Percentiles rank a stretch among this genome's conserved stretches.
These are phyloP conservation scores for Picochlorum sp. DNA, from an alignment of 139 green algal genomes.

Conservation along the genomic window DNA sequence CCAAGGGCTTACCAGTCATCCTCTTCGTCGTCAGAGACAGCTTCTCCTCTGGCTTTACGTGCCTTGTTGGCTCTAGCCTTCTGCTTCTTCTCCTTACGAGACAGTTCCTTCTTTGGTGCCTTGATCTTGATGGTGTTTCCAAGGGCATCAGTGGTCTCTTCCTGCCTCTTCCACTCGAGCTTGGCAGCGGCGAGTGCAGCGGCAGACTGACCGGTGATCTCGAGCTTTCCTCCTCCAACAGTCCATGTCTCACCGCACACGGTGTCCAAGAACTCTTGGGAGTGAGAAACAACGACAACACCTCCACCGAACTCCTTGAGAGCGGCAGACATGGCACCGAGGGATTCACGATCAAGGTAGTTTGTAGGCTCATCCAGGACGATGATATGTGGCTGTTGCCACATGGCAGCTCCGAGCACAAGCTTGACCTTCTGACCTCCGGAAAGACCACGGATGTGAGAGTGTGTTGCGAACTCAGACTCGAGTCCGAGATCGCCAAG, in stretches of 20 bases:
- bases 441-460: conserved; percentile 75
- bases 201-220: conserved; percentile 36
- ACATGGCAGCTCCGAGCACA: conserved; percentile 73
- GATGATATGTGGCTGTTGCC: conserved; percentile 74
- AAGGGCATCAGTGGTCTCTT: conserved; percentile 76
- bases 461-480: conserved; percentile 81
- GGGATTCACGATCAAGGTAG: conserved; percentile 81
- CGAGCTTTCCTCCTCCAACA: conserved; percentile 64
- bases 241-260: conserved; percentile 81
- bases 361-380: conserved; percentile 88
- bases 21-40: conserved; percentile 62
- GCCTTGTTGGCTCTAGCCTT: conserved; percentile 50
- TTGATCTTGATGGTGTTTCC: conserved; percentile 86
- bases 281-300: conserved; percentile 83
- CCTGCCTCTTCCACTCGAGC: conserved; percentile 68
- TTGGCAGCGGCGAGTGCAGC: conserved; percentile 46
- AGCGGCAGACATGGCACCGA: conserved; percentile 67
- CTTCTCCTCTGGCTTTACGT: conserved; percentile 59
- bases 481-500: conserved; percentile 82
- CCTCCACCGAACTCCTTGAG: conserved; percentile 76
- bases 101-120: conserved; percentile 78
- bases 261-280: conserved; percentile 62
- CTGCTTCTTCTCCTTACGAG: conserved; percentile 85
- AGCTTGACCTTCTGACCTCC: conserved; percentile 88
- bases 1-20: conserved; percentile 23